Conservation (phyloP, 805 yeast genomes). For the Spathaspora boniae region DNA sequence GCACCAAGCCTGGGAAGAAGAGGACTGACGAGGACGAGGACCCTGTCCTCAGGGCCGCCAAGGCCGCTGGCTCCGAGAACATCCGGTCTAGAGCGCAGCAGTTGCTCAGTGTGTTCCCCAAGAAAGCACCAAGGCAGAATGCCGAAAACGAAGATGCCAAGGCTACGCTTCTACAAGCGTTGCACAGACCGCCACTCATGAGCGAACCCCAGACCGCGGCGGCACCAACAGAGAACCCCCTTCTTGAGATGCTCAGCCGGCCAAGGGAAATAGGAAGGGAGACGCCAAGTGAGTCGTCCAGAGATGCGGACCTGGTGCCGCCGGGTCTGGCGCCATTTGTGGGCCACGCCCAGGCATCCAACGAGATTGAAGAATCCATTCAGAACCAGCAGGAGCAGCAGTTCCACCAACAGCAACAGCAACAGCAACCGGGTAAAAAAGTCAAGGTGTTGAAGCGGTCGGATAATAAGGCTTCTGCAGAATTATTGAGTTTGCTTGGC, state of each 20-base stretch:
- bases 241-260: conserved; percentile 3
- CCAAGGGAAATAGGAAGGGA: neutral
- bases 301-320: too few species aligned
- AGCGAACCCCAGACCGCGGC: neutral
- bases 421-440: conserved; percentile 28
- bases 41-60: conserved; percentile 3
- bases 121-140: conserved; percentile 7
- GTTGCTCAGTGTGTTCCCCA: conserved; percentile 26
- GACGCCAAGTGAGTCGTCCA: too few species aligned
- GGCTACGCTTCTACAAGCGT: neutral
- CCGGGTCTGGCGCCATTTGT: neutral
- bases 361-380: conserved; percentile 21
- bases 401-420: too few species aligned
- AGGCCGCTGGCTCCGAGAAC: conserved; percentile 15
- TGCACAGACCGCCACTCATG: neutral
- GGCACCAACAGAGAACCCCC: neutral
- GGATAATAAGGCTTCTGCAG: conserved; percentile 8
- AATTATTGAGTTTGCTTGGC: conserved; percentile 13
- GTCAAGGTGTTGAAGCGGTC: conserved; percentile 27
- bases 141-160: conserved; percentile 1
- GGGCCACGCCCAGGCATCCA: conserved; percentile 16
- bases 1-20: conserved; percentile 16
- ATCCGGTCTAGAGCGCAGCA: conserved; percentile 30
- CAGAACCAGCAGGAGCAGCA: conserved; percentile 7
- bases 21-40: conserved; percentile 3